phyloP scores from a whole-genome alignment of 2,329 filamentous ascomycete genomes.

The Verticillium tricorpus region DNA sequence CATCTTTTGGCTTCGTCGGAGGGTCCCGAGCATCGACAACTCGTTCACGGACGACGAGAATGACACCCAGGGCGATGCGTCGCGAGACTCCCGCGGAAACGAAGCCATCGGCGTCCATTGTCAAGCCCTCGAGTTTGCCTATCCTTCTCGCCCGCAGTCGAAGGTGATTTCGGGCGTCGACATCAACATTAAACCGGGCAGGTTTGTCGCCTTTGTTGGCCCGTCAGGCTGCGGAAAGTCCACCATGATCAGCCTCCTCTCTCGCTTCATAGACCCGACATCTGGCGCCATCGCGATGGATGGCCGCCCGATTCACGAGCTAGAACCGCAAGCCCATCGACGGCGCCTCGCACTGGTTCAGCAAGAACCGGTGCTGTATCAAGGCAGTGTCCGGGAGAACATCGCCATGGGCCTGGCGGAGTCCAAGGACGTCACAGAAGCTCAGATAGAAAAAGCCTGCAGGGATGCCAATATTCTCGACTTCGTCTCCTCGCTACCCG shows the following conservation, averaged over 20 bases:
- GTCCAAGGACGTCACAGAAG: conserved; percentile 22
- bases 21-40: conserved; percentile 10
- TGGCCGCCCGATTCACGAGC: conserved; percentile 43
- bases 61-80: neutral
- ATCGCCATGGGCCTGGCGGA: conserved; percentile 48
- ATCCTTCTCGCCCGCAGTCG: neutral
- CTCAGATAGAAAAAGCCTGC: conserved; percentile 33
- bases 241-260: conserved; percentile 60
- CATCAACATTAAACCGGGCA: conserved; percentile 42
- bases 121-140: conserved; percentile 6
- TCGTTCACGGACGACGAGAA: neutral
- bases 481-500: conserved; percentile 36
- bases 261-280: conserved; percentile 67
- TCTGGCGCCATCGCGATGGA: conserved; percentile 61
- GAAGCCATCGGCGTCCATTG: neutral
- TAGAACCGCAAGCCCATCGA: conserved; percentile 61
- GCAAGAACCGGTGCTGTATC: conserved; percentile 65
- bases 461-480: conserved; percentile 39
- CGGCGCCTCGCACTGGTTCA: conserved; percentile 64
- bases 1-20: conserved; percentile 25
- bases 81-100: neutral
- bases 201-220: conserved; percentile 67
- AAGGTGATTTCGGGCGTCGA: neutral
- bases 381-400: conserved; percentile 61
- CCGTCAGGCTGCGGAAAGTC: conserved; percentile 69